Evolutionary conservation across 176 grass and related monocot species (phyloP).

Genomic region (Ensete glaucum): DNA sequence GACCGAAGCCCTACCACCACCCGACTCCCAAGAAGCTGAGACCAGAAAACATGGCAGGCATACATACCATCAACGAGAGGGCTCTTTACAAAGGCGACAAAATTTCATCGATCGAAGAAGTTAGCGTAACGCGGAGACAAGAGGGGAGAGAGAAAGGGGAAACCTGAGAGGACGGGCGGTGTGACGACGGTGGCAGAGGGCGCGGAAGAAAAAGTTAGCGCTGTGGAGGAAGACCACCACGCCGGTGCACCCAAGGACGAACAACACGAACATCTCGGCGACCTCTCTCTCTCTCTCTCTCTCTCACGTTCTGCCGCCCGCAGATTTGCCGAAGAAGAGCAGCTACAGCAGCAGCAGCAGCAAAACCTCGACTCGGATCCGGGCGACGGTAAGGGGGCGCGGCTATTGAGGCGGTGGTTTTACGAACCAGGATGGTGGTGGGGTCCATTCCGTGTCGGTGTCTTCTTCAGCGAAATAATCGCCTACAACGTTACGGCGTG

Average conservation of each 20-base stretch:
- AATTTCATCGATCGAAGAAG: background rate
- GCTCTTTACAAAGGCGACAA: no score
- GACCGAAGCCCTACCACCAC: background rate
- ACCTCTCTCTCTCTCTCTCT: background rate
- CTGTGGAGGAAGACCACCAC: conserved; percentile 9
- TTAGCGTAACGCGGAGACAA: background rate
- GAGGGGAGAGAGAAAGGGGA: background rate
- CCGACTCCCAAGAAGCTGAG: background rate
- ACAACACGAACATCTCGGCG: background rate
- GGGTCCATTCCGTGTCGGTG: no score
- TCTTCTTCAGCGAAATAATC: no score
- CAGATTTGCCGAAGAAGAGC: no score
- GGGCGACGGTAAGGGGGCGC: no score
- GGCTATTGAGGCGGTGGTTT: no score
- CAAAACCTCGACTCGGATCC: no score
- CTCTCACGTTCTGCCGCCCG: background rate
- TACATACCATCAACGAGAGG: background rate
- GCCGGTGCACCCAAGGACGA: conserved; percentile 3
- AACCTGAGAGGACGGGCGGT: conserved; percentile 2
- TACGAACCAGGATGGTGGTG: no score
- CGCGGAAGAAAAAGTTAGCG: conserved; percentile 6
- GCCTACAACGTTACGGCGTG: no score
- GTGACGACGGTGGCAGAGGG: background rate
- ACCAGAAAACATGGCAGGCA: background rate
- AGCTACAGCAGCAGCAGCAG: no score